Base-by-base conservation (phyloP, 345 rosid genomes). In the Brassica cretica region DNA sequence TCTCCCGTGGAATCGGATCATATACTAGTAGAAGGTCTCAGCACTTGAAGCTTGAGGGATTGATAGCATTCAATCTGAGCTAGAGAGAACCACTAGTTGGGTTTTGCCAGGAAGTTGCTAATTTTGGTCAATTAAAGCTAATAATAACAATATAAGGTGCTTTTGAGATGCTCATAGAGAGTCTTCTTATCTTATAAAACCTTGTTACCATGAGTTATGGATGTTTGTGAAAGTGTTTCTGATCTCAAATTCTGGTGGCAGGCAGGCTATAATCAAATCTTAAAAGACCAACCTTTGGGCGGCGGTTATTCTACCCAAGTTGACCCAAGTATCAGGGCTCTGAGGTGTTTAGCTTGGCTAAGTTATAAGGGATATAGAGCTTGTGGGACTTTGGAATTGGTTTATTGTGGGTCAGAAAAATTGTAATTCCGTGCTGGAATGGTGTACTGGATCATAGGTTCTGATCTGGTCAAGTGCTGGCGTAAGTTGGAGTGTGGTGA, bases 401-500 rank as follows among this genome's bases (percentile, higher is more conserved):
- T 2, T 66, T 53, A 30, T 15, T 63, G 21, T 5, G 24, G 56
- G 10, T 25, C 19, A 12, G 30, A 61, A 24, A 24, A 82, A 65
- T 74, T 69, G 55, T 60, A 0, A 74, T 44, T 79, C 78, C 60
- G 61, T 61, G 76, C 80, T 84, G 88, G 84, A 84, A 86, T 88
- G 87, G 86, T 87, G 84, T 82, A 74, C 84, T 67, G 79, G 89
- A 75, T 80, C 83, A 79, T 80, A 70, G 82, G 73, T 68, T 74
- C 86, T 49, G 56, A 83, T 81, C 76, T 82, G 87, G 83, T 85
- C 85, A 86, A 75, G 73, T 79, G 70, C 63, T 82, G 87, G 92
- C 80, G 84, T 87, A 86, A 68, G 37, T 85, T 77, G 67, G 70
- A 60, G 21, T 8, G 81, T 56, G 67, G 61, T 81, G 70, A 80